Conservation (phyloP, 768 basidiomycete genomes). For the Tylopilus plumbeoviolaceoides region DNA sequence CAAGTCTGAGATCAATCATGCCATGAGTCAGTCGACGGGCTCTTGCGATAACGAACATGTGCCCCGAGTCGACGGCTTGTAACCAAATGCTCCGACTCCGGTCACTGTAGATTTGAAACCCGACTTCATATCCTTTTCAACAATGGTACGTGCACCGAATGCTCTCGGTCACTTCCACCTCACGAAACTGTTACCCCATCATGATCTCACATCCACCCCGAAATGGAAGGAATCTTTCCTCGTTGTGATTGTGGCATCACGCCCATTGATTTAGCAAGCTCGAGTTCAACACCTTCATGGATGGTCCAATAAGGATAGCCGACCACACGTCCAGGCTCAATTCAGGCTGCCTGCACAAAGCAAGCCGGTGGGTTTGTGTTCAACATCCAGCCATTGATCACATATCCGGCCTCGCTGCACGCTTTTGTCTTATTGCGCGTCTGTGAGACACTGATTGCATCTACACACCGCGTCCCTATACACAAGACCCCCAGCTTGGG, state of each 20-base stretch:
- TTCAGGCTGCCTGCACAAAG: conserved; percentile 29
- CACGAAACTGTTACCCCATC: too few species aligned
- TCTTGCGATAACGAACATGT: conserved; percentile 25
- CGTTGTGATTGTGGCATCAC: conserved; percentile 29
- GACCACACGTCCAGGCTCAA: too few species aligned
- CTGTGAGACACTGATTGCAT: too few species aligned
- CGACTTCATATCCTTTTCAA: conserved; percentile 7
- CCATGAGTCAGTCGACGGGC: too few species aligned
- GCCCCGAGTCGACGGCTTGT: conserved; percentile 24
- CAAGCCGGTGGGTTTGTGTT: conserved; percentile 6
- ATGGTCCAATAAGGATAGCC: conserved; percentile 33
- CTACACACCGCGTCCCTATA: too few species aligned
- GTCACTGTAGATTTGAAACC: conserved; percentile 2
- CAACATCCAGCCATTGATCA: neutral
- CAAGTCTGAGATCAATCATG: too few species aligned
- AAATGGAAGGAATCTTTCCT: conserved; percentile 21
- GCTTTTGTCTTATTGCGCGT: too few species aligned
- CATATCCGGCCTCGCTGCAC: neutral
- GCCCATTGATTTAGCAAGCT: conserved; percentile 16
- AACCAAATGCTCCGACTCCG: conserved; percentile 22
- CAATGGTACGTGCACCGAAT: too few species aligned
- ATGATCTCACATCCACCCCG: too few species aligned
- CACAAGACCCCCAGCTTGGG: too few species aligned
- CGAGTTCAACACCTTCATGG: conserved; percentile 38
- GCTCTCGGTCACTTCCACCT: too few species aligned